These are phyloP conservation scores for Nemania diffusa DNA, from an alignment of 2,329 filamentous ascomycete genomes.

Conservation along the genomic window DNA sequence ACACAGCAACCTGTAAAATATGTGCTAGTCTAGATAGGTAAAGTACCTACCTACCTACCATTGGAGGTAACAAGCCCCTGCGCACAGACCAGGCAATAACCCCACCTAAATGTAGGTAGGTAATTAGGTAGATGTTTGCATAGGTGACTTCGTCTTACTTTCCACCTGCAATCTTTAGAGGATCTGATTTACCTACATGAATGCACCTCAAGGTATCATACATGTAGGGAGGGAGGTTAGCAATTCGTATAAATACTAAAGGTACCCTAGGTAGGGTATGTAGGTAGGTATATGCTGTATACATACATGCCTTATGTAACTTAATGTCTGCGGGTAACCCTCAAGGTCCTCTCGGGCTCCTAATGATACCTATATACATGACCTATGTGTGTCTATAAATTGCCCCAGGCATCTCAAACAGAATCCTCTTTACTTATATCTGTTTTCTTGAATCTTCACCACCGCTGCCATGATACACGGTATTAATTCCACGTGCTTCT, in stretches of 20 bases:
- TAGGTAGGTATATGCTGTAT: background rate
- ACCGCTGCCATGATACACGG: background rate
- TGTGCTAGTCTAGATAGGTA: too few species aligned
- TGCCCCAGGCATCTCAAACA: background rate
- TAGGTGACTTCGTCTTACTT: too few species aligned
- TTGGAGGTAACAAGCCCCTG: background rate
- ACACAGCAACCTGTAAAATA: background rate
- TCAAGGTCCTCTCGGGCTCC: constrained; percentile 10
- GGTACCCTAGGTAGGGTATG: background rate
- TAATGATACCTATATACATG: too few species aligned
- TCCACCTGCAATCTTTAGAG: too few species aligned
- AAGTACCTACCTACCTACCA: background rate
- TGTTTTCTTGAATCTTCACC: background rate
- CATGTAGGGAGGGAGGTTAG: too few species aligned
- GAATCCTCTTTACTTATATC: background rate
- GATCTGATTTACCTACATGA: background rate
- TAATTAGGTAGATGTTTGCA: too few species aligned
- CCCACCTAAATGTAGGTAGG: too few species aligned
- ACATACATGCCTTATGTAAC: too few species aligned
- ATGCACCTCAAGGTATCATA: background rate
- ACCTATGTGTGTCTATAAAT: background rate
- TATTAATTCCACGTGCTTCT: background rate
- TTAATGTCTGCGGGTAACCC: background rate
- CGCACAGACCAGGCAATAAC: background rate
- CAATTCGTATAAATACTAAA: too few species aligned